These are phyloP conservation scores for Neohortaea acidophila DNA, from an alignment of 495 filamentous ascomycete species.

Conservation along the genomic window DNA sequence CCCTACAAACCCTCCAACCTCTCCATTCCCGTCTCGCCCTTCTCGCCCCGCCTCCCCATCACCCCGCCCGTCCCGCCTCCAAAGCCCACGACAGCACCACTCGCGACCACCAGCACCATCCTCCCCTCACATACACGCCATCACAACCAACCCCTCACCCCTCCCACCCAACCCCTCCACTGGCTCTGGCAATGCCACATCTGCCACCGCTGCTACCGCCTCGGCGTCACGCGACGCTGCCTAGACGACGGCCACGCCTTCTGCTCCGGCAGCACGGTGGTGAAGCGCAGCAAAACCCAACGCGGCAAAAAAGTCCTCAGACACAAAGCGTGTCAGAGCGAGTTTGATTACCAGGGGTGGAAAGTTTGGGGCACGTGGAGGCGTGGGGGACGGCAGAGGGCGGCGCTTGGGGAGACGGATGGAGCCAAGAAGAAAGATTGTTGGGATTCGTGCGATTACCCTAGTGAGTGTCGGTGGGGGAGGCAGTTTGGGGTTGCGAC, in stretches of 20 bases:
- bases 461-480: constrained; percentile 28
- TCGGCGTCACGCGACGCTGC: constrained; percentile 33
- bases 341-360: constrained; percentile 37
- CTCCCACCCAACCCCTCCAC: constrained; percentile 20
- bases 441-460: constrained; percentile 26
- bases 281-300: constrained; percentile 18
- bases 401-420: background rate
- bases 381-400: constrained; percentile 9
- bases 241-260: constrained; percentile 36
- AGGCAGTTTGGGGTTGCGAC: constrained; percentile 13
- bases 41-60: constrained; percentile 22
- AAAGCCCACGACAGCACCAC: background rate
- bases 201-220: constrained; percentile 28
- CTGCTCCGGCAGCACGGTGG: constrained; percentile 30
- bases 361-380: constrained; percentile 29
- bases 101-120: background rate
- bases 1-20: constrained; percentile 26
- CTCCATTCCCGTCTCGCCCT: constrained; percentile 24
- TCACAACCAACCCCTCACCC: constrained; percentile 4
- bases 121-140: background rate
- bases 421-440: constrained; percentile 20
- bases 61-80: constrained; percentile 11
- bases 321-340: constrained; percentile 29
- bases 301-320: constrained; percentile 17
- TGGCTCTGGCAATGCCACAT: constrained; percentile 37